Base-by-base conservation (phyloP, 768 basidiomycete species). In the Russula lepida region DNA sequence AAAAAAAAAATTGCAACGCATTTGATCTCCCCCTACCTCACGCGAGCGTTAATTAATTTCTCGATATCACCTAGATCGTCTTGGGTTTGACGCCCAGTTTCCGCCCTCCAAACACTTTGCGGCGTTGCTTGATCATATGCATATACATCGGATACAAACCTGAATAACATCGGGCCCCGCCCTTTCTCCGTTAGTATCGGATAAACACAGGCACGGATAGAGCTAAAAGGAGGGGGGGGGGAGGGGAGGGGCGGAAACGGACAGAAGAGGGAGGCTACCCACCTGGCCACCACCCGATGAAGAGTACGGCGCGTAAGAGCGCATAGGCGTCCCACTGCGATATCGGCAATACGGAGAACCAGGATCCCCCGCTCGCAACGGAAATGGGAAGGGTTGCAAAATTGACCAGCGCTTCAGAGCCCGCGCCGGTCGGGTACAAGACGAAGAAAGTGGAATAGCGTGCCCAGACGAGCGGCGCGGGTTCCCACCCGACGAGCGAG, bases 401-500 rank as follows among this genome's bases (percentile, higher is more conserved):
- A 69, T 85, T 87, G 59, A 95, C 79, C 70, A 87, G 82, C 0
- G 93, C 94, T 73, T 99, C 97, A 25, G 91, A 93, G 6, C 82
- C 81, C 1, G 97, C 95, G 48, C 97, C 97, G 25, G 93, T 71
- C 5, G 92, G 94, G 75, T 99, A 98, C n/a, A 98, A 81, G 50
- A 93, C 63, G 73, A 88, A 95, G 74, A 98, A 99, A 8, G 92
- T 83, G 21, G 93, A 89, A 79, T 98, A 99, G 57, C 95, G 92
- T 46, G 88, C 71, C 76, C 80, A 88, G 27, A 84, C 74, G 46
- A 91, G 80, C 17, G 72, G 33, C 2, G 60, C 63, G 23, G 79
- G 72, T 66, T 84, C 81, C 67, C 70, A 65, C 6, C 82, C 82
- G 44, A 89, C 63, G 5, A 95, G 79, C 46, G 76, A 78, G 68